phyloP scores from a whole-genome alignment of 768 basidiomycete species.

The Lactarius psammicola region DNA sequence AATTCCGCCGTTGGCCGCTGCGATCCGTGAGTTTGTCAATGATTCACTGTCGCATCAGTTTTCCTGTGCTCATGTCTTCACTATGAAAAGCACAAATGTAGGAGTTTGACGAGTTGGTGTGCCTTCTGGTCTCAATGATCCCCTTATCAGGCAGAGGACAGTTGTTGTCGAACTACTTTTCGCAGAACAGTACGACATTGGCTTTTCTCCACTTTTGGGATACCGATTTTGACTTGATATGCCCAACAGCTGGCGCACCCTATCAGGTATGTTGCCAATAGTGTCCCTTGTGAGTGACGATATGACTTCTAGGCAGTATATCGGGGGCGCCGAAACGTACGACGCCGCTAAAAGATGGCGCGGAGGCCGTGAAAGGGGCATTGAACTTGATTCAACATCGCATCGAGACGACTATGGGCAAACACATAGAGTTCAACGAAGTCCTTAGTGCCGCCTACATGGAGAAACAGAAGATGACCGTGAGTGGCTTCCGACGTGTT shows the following conservation, averaged over 20 bases:
- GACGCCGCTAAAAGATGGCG: slow-evolving; percentile 58
- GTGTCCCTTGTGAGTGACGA: not conserved
- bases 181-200: slow-evolving; percentile 66
- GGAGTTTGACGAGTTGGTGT: slow-evolving; percentile 4
- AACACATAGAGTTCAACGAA: slow-evolving; percentile 61
- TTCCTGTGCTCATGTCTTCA: slow-evolving; percentile 3
- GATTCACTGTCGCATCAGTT: not conserved
- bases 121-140: slow-evolving; percentile 8
- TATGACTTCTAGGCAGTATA: slow-evolving; percentile 49
- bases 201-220: not conserved
- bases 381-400: slow-evolving; percentile 58
- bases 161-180: slow-evolving; percentile 78
- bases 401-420: slow-evolving; percentile 46
- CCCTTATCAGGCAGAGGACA: slow-evolving; percentile 56
- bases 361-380: slow-evolving; percentile 57
- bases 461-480: slow-evolving; percentile 83
- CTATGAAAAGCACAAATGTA: slow-evolving; percentile 64
- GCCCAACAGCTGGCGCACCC: slow-evolving; percentile 64
- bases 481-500: slow-evolving; percentile 37
- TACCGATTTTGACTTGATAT: slow-evolving; percentile 8
- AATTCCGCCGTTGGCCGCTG: slow-evolving; percentile 71
- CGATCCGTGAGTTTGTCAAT: slow-evolving; percentile 48
- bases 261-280: slow-evolving; percentile 54
- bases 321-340: slow-evolving; percentile 76
- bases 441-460: slow-evolving; percentile 81